Percentiles rank a stretch among this genome's conserved stretches.
phyloP scores from a whole-genome alignment of 805 yeast species.

The Gaillardinia entomophila region DNA sequence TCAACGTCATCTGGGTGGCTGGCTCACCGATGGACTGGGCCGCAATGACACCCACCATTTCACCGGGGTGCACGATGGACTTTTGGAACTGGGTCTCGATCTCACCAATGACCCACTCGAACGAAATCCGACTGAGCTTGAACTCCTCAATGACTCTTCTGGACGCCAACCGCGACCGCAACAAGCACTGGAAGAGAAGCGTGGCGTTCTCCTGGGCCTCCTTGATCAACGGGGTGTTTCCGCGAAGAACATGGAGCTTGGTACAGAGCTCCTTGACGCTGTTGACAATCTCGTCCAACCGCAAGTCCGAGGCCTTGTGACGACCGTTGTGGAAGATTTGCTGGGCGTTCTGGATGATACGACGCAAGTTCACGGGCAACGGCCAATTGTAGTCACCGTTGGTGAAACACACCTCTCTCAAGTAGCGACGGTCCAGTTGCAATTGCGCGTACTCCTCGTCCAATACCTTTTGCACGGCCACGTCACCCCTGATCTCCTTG shows the following conservation, averaged over 20 bases:
- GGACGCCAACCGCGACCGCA: conserved; percentile 86
- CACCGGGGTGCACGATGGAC: conserved; percentile 93
- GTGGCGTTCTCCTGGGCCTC: conserved; percentile 96
- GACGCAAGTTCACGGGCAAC: conserved; percentile 92
- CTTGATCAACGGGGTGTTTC: conserved; percentile 60
- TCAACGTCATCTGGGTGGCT: conserved; percentile 95
- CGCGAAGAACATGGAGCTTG: conserved; percentile 74
- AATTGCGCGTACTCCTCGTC: conserved; percentile 85
- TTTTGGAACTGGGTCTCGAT: conserved; percentile 90
- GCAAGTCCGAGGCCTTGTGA: conserved; percentile 83
- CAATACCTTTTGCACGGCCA: conserved; percentile 69
- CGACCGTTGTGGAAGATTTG: conserved; percentile 94
- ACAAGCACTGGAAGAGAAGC: conserved; percentile 78
- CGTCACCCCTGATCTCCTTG: conserved; percentile 83
- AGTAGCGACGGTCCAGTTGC: conserved; percentile 64
- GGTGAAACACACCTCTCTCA: conserved; percentile 76
- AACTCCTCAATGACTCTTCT: conserved; percentile 91
- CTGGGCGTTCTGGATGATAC: conserved; percentile 95
- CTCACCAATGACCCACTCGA: conserved; percentile 95
- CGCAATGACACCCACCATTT: conserved; percentile 96
- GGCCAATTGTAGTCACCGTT: conserved; percentile 98
- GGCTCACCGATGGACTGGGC: conserved; percentile 99
- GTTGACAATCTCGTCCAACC: conserved; percentile 70
- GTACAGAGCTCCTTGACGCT: conserved; percentile 66
- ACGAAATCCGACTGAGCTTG: conserved; percentile 75